Percentiles rank a stretch among this genome's conserved stretches.
phyloP scores from a whole-genome alignment of 75 land plant species.

The Selaginella tamariscina region DNA sequence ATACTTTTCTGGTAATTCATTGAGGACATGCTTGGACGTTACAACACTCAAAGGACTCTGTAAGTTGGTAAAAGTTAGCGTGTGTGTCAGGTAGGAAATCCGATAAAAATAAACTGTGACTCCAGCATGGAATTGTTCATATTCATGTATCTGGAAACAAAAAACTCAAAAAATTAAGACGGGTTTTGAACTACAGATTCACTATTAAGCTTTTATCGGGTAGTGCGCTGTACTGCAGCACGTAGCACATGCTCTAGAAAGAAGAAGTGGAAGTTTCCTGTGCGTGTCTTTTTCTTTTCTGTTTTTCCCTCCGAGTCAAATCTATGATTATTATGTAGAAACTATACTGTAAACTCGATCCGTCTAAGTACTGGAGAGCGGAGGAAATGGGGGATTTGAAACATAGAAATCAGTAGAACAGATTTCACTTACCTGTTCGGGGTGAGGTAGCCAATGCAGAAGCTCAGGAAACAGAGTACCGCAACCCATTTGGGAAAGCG shows the following conservation, averaged over 20 bases:
- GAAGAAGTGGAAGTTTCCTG: neutral
- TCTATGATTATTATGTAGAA: neutral
- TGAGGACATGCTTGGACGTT: too few species aligned
- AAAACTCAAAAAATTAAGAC: too few species aligned
- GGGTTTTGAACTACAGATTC: too few species aligned
- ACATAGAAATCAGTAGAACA: neutral
- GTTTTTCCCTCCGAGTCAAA: too few species aligned
- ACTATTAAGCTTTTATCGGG: neutral
- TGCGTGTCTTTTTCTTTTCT: neutral
- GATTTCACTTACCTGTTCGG: conserved; percentile 80
- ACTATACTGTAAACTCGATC: neutral
- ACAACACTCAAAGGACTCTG: too few species aligned
- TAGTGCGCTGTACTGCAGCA: neutral
- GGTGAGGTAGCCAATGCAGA: conserved; percentile 71
- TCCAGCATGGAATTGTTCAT: too few species aligned
- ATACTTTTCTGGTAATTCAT: too few species aligned
- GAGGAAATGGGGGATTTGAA: neutral
- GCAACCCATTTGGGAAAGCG: conserved; percentile 30
- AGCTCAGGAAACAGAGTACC: conserved; percentile 61
- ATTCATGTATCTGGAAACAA: too few species aligned
- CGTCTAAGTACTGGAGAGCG: neutral
- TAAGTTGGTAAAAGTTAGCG: too few species aligned
- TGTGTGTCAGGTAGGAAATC: too few species aligned
- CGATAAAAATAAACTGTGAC: too few species aligned
- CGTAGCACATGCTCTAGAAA: neutral